These are phyloP conservation scores for Davidsoniella eucalypti DNA, from an alignment of 2,329 filamentous ascomycete genomes.

Conservation along the genomic window DNA sequence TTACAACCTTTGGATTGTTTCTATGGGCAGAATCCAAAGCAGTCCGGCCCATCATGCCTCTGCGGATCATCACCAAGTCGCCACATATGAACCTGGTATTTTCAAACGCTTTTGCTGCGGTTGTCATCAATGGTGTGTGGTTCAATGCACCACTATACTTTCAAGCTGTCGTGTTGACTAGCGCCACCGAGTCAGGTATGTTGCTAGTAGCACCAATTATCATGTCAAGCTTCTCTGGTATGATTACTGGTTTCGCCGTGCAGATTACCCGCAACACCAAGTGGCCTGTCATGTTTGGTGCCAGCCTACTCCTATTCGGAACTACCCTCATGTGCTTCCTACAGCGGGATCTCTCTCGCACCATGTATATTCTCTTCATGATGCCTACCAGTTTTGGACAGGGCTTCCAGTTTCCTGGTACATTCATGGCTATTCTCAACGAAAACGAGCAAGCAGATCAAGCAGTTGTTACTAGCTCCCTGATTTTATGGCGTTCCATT, in stretches of 20 bases:
- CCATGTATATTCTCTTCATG: slow-evolving; percentile 38
- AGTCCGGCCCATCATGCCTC: slow-evolving; percentile 41
- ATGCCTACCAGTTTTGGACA: slow-evolving; percentile 39
- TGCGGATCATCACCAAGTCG: slow-evolving; percentile 29
- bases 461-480: slow-evolving; percentile 52
- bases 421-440: slow-evolving; percentile 46
- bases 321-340: slow-evolving; percentile 33
- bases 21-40: slow-evolving; percentile 35
- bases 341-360: slow-evolving; percentile 32
- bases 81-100: slow-evolving; percentile 43
- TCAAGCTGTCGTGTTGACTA: slow-evolving; percentile 55
- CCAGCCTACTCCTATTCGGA: slow-evolving; percentile 31
- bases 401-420: slow-evolving; percentile 48
- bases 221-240: slow-evolving; percentile 36
- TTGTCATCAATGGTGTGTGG: slow-evolving; percentile 37
- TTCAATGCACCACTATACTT: slow-evolving; percentile 60
- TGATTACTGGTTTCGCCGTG: slow-evolving; percentile 45
- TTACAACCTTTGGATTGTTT: slow-evolving; percentile 19
- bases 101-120: slow-evolving; percentile 33
- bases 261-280: slow-evolving; percentile 42
- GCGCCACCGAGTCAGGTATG: slow-evolving; percentile 55
- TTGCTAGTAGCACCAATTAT: slow-evolving; percentile 49
- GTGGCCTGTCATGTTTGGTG: slow-evolving; percentile 38
- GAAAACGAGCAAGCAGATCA: slow-evolving; percentile 43
- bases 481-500: slow-evolving; percentile 55